phyloP scores from a whole-genome alignment of 768 basidiomycete species.

The Xerocomus spinulosus region DNA sequence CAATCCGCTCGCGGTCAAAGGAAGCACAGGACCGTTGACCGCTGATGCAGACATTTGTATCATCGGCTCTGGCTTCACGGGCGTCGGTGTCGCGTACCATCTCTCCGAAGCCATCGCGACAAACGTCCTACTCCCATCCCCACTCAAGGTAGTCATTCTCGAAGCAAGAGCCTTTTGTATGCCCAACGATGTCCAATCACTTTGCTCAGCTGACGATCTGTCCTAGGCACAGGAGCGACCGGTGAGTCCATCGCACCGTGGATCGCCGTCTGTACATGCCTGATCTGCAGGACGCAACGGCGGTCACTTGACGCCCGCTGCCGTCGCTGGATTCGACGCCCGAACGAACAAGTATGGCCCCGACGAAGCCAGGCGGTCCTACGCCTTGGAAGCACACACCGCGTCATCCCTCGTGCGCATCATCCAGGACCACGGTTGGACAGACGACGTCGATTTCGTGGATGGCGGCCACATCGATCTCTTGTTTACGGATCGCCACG shows the following conservation, averaged over 20 bases:
- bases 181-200: too few relatives aligned
- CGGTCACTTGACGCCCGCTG: constrained; percentile 60
- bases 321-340: constrained; percentile 43
- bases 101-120: constrained; percentile 37
- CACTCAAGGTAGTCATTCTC: constrained; percentile 56
- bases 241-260: constrained; percentile 39
- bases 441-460: constrained; percentile 56
- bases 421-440: constrained; percentile 41
- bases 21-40: constrained; percentile 59
- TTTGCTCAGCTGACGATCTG: too few relatives aligned
- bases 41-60: constrained; percentile 66
- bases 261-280: neutral
- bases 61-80: constrained; percentile 78
- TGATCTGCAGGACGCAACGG: constrained; percentile 64
- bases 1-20: constrained; percentile 64
- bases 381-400: constrained; percentile 57
- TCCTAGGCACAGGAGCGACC: constrained; percentile 68
- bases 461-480: constrained; percentile 50
- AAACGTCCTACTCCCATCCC: constrained; percentile 4
- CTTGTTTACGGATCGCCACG: constrained; percentile 45
- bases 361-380: constrained; percentile 51
- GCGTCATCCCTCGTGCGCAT: constrained; percentile 44
- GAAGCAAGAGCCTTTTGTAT: constrained; percentile 85
- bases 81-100: constrained; percentile 71
- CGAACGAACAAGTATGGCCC: constrained; percentile 40